Conservation (phyloP, 2,329 filamentous ascomycete species). For the Hymenotorrendiella dingleyae region DNA sequence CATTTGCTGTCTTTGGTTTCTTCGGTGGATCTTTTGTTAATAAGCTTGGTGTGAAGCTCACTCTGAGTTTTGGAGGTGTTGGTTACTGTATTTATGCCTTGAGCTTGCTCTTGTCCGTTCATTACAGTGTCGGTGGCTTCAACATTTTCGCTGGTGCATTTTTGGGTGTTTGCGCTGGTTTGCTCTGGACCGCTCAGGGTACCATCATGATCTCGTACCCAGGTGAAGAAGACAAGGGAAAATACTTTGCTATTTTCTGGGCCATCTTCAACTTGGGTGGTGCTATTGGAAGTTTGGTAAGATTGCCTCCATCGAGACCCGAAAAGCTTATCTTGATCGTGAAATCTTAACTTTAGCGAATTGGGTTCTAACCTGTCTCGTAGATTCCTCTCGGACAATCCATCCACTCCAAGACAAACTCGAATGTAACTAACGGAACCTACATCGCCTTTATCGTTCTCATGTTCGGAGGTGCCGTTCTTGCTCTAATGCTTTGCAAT, state of each 20-base stretch:
- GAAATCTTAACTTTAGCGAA: background rate
- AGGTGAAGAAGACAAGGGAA: conserved; percentile 72
- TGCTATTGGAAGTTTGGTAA: conserved; percentile 69
- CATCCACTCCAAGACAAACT: conserved; percentile 47
- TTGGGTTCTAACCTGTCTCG: background rate
- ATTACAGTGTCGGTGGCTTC: conserved; percentile 62
- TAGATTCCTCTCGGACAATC: conserved; percentile 70
- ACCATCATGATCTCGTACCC: conserved; percentile 90
- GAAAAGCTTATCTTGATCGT: background rate
- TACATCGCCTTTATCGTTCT: conserved; percentile 85
- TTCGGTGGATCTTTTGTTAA: conserved; percentile 75
- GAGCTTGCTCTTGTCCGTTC: conserved; percentile 64
- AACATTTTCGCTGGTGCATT: conserved; percentile 71
- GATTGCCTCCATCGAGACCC: conserved; percentile 14
- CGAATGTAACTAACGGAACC: conserved; percentile 66
- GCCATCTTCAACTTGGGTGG: conserved; percentile 90
- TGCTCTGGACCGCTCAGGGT: conserved; percentile 78
- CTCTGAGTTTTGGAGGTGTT: conserved; percentile 65
- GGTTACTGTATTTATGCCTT: conserved; percentile 73
- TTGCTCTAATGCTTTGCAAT: conserved; percentile 66
- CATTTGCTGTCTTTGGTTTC: conserved; percentile 56
- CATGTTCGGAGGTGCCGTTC: conserved; percentile 63
- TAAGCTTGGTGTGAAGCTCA: conserved; percentile 62
- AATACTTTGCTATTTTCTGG: conserved; percentile 90
- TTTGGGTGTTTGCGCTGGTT: conserved; percentile 71